Percentiles rank a stretch among this genome's conserved stretches.
Evolutionary conservation across 768 basidiomycete genomes (phyloP).

Genomic region (Cystobasidium ongulense): DNA sequence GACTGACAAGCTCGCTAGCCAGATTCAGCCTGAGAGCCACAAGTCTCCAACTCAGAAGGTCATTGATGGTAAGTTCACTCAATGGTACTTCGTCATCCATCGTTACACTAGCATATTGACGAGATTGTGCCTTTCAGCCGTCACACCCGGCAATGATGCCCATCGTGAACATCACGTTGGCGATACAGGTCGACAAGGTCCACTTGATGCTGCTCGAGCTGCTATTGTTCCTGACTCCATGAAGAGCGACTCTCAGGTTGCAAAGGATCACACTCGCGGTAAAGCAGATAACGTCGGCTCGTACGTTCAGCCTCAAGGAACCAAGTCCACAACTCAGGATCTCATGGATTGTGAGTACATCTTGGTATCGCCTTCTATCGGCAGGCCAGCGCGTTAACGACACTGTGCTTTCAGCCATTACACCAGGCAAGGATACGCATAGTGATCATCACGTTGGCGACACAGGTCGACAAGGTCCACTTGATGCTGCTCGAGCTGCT

Average conservation of each 20-base stretch:
- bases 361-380: not conserved
- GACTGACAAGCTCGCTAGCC: conserved; percentile 6
- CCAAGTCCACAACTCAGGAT: conserved; percentile 6
- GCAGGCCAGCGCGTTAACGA: too few species aligned
- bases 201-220: not conserved
- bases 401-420: not conserved
- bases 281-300: not conserved
- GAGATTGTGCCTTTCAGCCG: not conserved
- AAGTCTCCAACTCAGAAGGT: conserved; percentile 27
- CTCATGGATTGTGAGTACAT: not conserved
- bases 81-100: not conserved
- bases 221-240: conserved; percentile 1
- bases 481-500: not conserved
- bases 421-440: conserved; percentile 8
- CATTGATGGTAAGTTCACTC: conserved; percentile 3
- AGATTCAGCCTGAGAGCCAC: conserved; percentile 17
- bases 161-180: conserved; percentile 15
- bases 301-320: not conserved
- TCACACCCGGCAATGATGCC: conserved; percentile 14
- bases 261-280: conserved; percentile 6
- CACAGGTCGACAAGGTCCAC: not conserved
- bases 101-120: too few species aligned
- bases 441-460: conserved; percentile 8
- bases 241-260: not conserved
- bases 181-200: not conserved